Base-by-base conservation (phyloP, 306 rosid genomes). In the Aeschynomene evenia region DNA sequence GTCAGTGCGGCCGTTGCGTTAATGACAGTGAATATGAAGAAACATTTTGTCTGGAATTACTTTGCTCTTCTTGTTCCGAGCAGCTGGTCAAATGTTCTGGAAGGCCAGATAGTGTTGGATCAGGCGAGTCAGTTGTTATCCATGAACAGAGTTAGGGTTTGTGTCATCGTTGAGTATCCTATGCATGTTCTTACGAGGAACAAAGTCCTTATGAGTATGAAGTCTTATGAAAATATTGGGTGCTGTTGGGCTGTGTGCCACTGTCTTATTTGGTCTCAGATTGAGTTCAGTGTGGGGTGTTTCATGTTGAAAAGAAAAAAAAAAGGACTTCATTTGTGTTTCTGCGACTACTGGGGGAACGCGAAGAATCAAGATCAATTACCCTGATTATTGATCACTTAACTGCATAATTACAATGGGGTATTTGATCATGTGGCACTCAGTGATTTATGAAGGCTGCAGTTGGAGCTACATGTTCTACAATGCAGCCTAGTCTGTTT, bases 1-100 rank as follows among this genome's bases (percentile, higher is more conserved):
- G 74, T 42, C 85, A 86, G 71, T 93, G 98, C 76, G 96, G 98
- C 23, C 72, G 81, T 67, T 93, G 98, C 78, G 81, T 90, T 77
- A 82, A 75, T 54, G 96, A 88, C 65, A 78, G 79, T 48, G 98
- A 90, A 59, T 93, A 83, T 64, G 96, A 90, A 82, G 98, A 93
- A 77, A 93, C 96, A 28, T 89, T 93, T 67, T 82, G 93, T 74
- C 69, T 93, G 83, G 96, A 93, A 51, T 71, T 72, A 56, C 93
- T 88, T 63, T 93, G 98, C 74, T 86, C 86, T 37, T 79, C 61
- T 72, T 92, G 96, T 70, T 80, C 79, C 57, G 73, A 77, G 65
- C 85, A 82, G 73, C 74, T 59, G 61, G 37, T 46, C 48, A 69
- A 72, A 68, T 71, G 65, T 18, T 65, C 63, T 29, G 96, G 80